Evolutionary conservation across 805 yeast genomes (phyloP).

Genomic region (Dipodascus albidus): DNA sequence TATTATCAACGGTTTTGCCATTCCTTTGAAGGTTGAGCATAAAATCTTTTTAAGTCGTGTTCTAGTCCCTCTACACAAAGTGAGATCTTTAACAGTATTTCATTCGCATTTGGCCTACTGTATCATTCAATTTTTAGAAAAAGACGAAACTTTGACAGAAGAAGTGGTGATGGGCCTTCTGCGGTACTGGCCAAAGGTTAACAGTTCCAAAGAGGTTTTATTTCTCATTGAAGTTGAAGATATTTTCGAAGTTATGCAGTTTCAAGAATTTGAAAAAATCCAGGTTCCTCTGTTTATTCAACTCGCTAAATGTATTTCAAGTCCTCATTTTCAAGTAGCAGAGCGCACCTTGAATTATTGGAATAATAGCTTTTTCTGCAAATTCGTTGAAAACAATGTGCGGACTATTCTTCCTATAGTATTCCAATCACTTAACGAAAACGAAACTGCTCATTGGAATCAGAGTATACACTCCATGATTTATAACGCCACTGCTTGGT

Average conservation of each 20-base stretch:
- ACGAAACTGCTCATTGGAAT: constrained; percentile 81
- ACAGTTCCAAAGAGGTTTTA: constrained; percentile 92
- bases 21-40: constrained; percentile 95
- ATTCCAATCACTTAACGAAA: constrained; percentile 79
- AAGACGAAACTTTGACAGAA: constrained; percentile 84
- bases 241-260: constrained; percentile 92
- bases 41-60: constrained; percentile 80
- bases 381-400: constrained; percentile 75
- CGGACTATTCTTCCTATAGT: constrained; percentile 87
- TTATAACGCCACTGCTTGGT: constrained; percentile 78
- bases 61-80: constrained; percentile 85
- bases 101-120: constrained; percentile 98
- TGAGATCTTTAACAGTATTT: constrained; percentile 74
- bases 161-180: constrained; percentile 92
- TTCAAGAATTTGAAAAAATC: constrained; percentile 79
- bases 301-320: constrained; percentile 82
- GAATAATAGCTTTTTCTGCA: constrained; percentile 88
- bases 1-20: constrained; percentile 94
- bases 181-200: constrained; percentile 93
- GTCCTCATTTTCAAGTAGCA: constrained; percentile 94
- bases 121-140: constrained; percentile 90
- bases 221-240: constrained; percentile 93
- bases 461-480: constrained; percentile 86
- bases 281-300: constrained; percentile 92
- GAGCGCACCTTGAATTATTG: constrained; percentile 91